phyloP scores from a whole-genome alignment of 2,329 filamentous ascomycete genomes.

The Trichophyton rubrum region DNA sequence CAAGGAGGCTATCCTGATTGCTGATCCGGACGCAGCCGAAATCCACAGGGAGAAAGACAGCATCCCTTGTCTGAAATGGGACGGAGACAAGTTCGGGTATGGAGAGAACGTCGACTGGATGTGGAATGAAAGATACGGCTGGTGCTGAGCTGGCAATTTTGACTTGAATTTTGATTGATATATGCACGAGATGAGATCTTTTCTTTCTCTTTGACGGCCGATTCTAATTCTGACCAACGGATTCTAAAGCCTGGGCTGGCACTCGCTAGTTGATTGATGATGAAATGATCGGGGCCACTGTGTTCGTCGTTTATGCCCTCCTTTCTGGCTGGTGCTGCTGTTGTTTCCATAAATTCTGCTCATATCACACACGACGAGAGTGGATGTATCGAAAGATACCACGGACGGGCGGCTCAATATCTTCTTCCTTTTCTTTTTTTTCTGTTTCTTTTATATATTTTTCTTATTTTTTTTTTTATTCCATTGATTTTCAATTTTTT shows the following conservation, averaged over 20 bases:
- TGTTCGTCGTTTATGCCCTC: background rate
- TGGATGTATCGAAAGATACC: background rate
- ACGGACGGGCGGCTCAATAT: slow-evolving; percentile 1
- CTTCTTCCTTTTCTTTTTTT: background rate
- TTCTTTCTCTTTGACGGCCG: no score
- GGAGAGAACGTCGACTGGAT: slow-evolving; percentile 34
- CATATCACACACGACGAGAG: background rate
- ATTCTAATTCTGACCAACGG: no score
- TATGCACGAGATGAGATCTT: no score
- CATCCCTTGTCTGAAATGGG: slow-evolving; percentile 37
- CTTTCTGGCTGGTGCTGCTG: no score
- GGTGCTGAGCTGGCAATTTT: slow-evolving; percentile 25
- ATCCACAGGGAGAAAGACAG: slow-evolving; percentile 36
- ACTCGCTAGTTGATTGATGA: background rate
- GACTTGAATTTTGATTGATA: no score
- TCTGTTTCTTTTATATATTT: background rate
- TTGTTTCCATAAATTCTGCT: background rate
- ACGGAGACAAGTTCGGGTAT: slow-evolving; percentile 27
- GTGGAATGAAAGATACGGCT: slow-evolving; percentile 38
- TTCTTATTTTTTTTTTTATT: background rate
- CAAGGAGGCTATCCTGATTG: slow-evolving; percentile 29
- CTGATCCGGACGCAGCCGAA: slow-evolving; percentile 28
- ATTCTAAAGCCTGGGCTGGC: no score
- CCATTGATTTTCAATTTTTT: background rate
- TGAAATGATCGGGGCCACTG: background rate